Evolutionary conservation across 805 yeast species (phyloP), one percentile per base, ranked within the genome.

Genomic region (Yamadazyma laniorum): DNA sequence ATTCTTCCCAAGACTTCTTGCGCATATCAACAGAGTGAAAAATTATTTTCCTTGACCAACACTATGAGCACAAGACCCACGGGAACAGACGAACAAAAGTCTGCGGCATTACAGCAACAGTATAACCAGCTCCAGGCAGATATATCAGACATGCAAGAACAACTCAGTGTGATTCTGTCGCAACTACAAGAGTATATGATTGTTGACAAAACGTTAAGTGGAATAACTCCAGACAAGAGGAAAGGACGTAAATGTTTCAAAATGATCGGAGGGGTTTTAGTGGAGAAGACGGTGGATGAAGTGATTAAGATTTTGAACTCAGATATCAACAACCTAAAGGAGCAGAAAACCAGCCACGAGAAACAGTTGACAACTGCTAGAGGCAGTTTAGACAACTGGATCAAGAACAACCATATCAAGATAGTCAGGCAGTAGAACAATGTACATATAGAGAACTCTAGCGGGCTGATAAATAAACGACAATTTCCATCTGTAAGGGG

Each of bases 221-320:
- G 56, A 18, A 63, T 68, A 13, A 56, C 58, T 4, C 63, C 67
- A 4, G 59, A 53, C 18, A 45, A 58, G 23, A 56, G 72, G 41
- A 38, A 50, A 2, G 79, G 74, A 31, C 77, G 99, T 44, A 80
- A 82, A 55, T 88, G 97, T 54, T 89, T 80, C 64, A 79, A 95
- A 52, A 88, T 93, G 96, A 76, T 91, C 22, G 97, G 96, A 18
- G 95, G 96, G 7, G 95, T 90, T 3, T 70, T 91, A 22, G 85
- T 90, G 13, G 95, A 89, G 54, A 82, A 85, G 48, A 73, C 80
- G 3, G 93, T 88, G 4, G 80, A 73, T n/a, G 88, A 85, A 28
- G 93, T 90, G 3, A 61, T 74, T 18, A 49, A 53, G 42, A 45
- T 58, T 14, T 51, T 59, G 33, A 43, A 49, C 30, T 45, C 41